Conservation (phyloP, 306 rosid genomes). For the Mimosa pudica region DNA sequence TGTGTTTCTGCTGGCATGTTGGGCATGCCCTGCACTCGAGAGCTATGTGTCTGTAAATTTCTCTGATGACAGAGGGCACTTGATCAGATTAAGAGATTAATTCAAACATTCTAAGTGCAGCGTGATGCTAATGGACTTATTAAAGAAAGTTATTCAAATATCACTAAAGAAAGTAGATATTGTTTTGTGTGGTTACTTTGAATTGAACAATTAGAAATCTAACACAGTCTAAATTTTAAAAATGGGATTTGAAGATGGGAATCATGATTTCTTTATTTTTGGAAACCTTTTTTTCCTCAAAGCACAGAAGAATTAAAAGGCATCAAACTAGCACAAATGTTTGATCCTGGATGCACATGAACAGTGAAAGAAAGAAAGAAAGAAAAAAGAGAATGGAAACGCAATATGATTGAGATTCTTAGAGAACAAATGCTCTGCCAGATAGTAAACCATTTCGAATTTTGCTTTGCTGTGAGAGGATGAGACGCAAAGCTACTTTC, state of each 20-base stretch:
- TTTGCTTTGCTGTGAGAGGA: constrained; percentile 48
- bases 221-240: not conserved
- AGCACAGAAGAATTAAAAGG: constrained; percentile 14
- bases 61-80: constrained; percentile 6
- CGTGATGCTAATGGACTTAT: not conserved
- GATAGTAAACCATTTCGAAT: constrained; percentile 47
- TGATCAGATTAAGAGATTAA: constrained; percentile 21
- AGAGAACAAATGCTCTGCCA: constrained; percentile 62
- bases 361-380: constrained; percentile 14
- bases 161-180: not conserved
- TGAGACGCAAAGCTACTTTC: constrained; percentile 59
- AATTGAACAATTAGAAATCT: not conserved
- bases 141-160: not conserved
- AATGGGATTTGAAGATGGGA: not conserved
- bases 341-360: constrained; percentile 26
- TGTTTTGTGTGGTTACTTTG: not conserved
- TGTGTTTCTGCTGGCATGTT: constrained; percentile 40
- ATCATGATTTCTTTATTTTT: constrained; percentile 5
- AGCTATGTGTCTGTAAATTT: not conserved
- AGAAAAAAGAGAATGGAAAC: constrained; percentile 37
- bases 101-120: not conserved
- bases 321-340: constrained; percentile 19
- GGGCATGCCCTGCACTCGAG: constrained; percentile 49
- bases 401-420: constrained; percentile 48
- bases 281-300: not conserved